These are phyloP conservation scores for Daldinia caldariorum DNA, from an alignment of 495 filamentous ascomycete species.

Conservation along the genomic window DNA sequence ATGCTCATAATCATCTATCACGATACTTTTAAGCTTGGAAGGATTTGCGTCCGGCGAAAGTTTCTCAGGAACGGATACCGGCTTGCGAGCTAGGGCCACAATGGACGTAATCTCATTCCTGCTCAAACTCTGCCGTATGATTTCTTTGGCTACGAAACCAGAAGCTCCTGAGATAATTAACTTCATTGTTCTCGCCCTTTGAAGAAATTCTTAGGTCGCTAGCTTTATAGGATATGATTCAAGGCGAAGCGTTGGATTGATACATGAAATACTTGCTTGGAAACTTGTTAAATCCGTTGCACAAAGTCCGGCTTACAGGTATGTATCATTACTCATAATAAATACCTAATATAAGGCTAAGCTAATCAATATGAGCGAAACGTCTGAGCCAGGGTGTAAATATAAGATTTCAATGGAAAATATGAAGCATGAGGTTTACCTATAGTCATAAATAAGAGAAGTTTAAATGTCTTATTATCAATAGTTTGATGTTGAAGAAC, in stretches of 20 bases:
- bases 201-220: background rate
- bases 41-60: constrained; percentile 31
- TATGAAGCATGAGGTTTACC: no score
- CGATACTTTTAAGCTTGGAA: constrained; percentile 54
- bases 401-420: no score
- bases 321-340: no score
- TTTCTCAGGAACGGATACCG: constrained; percentile 44
- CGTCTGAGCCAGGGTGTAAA: background rate
- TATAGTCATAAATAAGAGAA: no score
- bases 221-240: background rate
- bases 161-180: constrained; percentile 61
- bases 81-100: constrained; percentile 53
- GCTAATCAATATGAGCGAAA: background rate
- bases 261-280: background rate
- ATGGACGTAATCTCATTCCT: constrained; percentile 53
- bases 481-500: background rate
- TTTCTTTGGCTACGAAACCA: constrained; percentile 58
- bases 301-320: background rate
- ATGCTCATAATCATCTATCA: constrained; percentile 53
- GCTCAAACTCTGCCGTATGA: constrained; percentile 56
- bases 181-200: constrained; percentile 51
- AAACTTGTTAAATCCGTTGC: background rate
- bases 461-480: background rate
- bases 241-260: background rate
- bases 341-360: background rate